A percentile compares a stretch with the other conserved stretches of the same genome.
phyloP scores from a whole-genome alignment of 176 grass and related monocot genomes.

The Triticum timopheevii region DNA sequence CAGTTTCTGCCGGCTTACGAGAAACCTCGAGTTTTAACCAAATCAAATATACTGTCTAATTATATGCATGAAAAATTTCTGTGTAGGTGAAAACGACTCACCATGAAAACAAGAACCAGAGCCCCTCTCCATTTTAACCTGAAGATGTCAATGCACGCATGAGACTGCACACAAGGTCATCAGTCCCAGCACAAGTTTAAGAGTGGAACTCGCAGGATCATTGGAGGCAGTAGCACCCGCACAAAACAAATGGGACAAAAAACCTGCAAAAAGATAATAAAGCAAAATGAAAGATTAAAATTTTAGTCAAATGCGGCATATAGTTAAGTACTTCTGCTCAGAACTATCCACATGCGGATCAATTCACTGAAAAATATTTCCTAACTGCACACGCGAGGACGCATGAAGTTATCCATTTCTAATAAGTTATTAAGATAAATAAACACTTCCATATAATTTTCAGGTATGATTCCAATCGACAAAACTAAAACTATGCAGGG shows the following conservation, averaged over 20 bases:
- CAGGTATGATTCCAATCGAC: not conserved
- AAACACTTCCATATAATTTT: not conserved
- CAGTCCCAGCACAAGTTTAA: constrained; percentile 24
- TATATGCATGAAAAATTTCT: not conserved
- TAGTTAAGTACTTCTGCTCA: not conserved
- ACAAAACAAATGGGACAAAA: not conserved
- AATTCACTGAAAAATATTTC: not conserved
- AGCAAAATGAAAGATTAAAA: not conserved
- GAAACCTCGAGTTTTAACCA: not conserved
- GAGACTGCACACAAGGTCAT: constrained; percentile 9
- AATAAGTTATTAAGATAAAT: not conserved
- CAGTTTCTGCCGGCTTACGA: not conserved
- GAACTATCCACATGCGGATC: not conserved
- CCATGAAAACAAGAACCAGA: constrained; percentile 37
- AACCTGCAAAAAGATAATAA: not conserved
- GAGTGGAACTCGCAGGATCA: constrained; percentile 21
- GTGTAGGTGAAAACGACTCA: constrained; percentile 9
- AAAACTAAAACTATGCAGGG: not conserved
- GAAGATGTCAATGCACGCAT: constrained; percentile 39
- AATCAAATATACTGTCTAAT: constrained; percentile 11
- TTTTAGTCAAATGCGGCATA: not conserved
- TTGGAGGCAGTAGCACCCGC: constrained; percentile 19
- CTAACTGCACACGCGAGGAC: not conserved
- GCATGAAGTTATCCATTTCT: not conserved
- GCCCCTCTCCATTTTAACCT: constrained; percentile 55